Evolutionary conservation across 176 grass and related monocot species (phyloP).

Genomic region (Aechmea fasciata): DNA sequence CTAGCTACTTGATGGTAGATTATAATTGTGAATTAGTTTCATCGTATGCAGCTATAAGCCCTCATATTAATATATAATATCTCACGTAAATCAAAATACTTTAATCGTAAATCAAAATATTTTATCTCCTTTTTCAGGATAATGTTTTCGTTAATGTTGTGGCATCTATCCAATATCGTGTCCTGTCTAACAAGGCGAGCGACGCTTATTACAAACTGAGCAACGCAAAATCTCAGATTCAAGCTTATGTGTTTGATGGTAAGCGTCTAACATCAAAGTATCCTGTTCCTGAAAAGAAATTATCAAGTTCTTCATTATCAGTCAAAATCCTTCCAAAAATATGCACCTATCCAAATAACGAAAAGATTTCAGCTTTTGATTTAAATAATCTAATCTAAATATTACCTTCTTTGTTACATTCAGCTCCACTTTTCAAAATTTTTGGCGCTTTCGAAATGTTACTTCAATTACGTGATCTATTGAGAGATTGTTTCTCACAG

Average conservation of each 20-base stretch:
- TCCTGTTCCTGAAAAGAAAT: not conserved
- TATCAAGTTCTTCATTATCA: not conserved
- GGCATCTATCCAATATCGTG: conserved; percentile 73
- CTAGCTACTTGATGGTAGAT: no score
- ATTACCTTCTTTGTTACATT: no score
- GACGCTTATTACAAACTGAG: conserved; percentile 84
- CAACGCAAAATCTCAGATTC: conserved; percentile 82
- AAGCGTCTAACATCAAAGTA: not conserved
- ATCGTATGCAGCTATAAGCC: no score
- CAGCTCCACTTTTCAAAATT: no score
- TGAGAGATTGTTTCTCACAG: conserved; percentile 15
- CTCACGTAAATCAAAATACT: not conserved
- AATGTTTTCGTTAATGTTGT: conserved; percentile 90
- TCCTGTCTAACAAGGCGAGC: conserved; percentile 51
- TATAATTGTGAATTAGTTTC: no score
- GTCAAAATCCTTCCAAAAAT: not conserved
- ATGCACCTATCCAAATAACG: not conserved
- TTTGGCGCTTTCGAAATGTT: not conserved
- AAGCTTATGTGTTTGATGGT: conserved; percentile 88
- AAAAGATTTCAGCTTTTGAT: no score
- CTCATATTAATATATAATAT: not conserved
- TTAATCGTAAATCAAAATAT: not conserved
- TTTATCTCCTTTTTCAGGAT: conserved; percentile 32
- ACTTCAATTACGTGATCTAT: not conserved
- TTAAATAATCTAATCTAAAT: no score